Conservation (phyloP, 371 early-diverging fungal species). For the Capillidium heterosporum region DNA sequence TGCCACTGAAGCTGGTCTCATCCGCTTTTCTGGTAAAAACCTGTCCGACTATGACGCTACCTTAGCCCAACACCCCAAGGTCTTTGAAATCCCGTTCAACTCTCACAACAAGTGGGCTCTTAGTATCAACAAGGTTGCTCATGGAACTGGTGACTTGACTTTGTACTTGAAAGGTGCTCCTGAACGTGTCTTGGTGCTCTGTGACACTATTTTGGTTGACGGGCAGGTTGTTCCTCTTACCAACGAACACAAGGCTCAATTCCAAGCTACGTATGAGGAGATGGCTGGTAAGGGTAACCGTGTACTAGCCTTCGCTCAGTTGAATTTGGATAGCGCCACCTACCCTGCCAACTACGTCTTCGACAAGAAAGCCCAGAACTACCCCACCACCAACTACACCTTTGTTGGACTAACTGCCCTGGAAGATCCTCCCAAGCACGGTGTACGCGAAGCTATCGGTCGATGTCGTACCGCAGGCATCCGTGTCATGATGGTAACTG, state of each 20-base stretch:
- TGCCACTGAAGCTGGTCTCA: slow-evolving; percentile 81
- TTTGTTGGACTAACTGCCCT: slow-evolving; percentile 75
- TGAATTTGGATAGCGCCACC: slow-evolving; percentile 30
- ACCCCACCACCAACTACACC: slow-evolving; percentile 41
- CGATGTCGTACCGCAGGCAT: slow-evolving; percentile 80
- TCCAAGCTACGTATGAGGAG: slow-evolving; percentile 47
- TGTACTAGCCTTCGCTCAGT: slow-evolving; percentile 79
- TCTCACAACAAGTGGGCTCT: slow-evolving; percentile 85
- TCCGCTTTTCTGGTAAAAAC: slow-evolving; percentile 50
- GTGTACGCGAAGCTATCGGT: slow-evolving; percentile 87
- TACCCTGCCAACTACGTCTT: slow-evolving; percentile 55
- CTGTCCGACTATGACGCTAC: slow-evolving; percentile 34
- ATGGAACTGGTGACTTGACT: slow-evolving; percentile 33
- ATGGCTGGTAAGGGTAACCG: slow-evolving; percentile 87
- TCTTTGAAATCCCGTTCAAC: slow-evolving; percentile 93
- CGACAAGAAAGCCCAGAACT: slow-evolving; percentile 57
- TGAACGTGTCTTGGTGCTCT: slow-evolving; percentile 64
- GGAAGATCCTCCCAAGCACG: slow-evolving; percentile 92
- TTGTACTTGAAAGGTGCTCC: slow-evolving; percentile 87
- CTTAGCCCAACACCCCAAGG: slow-evolving; percentile 60
- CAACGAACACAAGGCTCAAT: slow-evolving; percentile 30
- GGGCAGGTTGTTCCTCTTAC: slow-evolving; percentile 27
- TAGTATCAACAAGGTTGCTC: slow-evolving; percentile 58
- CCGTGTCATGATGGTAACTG: slow-evolving; percentile 91
- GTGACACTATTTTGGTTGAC: slow-evolving; percentile 36